Percentiles rank a stretch among this genome's conserved stretches.
phyloP scores from a whole-genome alignment of 305 asterid species.

The Petunia hybrid region DNA sequence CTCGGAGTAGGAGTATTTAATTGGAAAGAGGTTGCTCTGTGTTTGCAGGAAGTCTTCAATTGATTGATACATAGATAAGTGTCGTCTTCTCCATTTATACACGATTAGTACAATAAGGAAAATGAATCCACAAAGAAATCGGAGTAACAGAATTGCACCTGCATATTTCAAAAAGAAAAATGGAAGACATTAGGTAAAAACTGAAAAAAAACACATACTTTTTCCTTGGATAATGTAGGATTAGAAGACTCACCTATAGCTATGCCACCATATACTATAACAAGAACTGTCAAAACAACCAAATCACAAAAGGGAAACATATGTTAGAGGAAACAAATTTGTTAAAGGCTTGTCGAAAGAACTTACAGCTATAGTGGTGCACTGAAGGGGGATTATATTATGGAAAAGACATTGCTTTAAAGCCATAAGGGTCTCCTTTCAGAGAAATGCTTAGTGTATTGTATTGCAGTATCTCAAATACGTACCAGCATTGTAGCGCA shows the following conservation, averaged over 20 bases:
- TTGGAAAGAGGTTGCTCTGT: slow-evolving; percentile 23
- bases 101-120: not conserved
- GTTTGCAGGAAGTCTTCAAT: slow-evolving; percentile 33
- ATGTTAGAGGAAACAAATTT: slow-evolving; percentile 4
- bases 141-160: not conserved
- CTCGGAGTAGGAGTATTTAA: slow-evolving; percentile 26
- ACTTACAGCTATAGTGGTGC: not conserved
- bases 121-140: not conserved
- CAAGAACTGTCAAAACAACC: slow-evolving; percentile 20
- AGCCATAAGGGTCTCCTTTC: not conserved
- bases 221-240: not conserved
- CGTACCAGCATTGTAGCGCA: slow-evolving; percentile 33
- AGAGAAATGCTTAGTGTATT: not conserved
- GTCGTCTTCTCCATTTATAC: slow-evolving; percentile 23
- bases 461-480: slow-evolving; percentile 16
- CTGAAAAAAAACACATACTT: not conserved
- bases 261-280: not conserved
- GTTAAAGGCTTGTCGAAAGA: not conserved
- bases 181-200: not conserved
- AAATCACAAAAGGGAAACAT: slow-evolving; percentile 9
- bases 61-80: slow-evolving; percentile 21
- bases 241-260: slow-evolving; percentile 24
- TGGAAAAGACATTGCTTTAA: not conserved
- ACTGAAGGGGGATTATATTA: not conserved
- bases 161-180: not conserved